Conservation (phyloP, 1,284 basidiomycete genomes). For the Phellopilus nigrolimitatus region DNA sequence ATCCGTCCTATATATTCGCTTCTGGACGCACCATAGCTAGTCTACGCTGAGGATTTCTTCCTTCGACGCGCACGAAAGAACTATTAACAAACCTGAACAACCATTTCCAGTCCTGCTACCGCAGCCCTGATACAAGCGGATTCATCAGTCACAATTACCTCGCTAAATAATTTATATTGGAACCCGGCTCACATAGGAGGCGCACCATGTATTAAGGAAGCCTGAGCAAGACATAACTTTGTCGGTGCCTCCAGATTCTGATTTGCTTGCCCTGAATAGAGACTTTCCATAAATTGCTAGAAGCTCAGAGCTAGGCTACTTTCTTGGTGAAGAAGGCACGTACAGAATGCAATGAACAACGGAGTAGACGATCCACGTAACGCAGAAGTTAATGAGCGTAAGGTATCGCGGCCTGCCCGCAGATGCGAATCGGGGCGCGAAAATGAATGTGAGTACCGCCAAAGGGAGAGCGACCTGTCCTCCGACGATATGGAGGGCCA, state of each 20-base stretch:
- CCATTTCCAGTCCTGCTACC: constrained; percentile 43
- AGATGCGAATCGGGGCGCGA: constrained; percentile 3
- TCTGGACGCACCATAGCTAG: constrained; percentile 22
- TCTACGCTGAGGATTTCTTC: constrained; percentile 38
- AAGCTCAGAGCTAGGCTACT: neutral
- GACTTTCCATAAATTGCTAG: constrained; percentile 26
- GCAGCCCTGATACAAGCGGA: constrained; percentile 35
- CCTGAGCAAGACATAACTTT: constrained; percentile 43
- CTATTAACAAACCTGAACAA: constrained; percentile 39
- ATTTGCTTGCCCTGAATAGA: constrained; percentile 32
- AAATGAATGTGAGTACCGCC: constrained; percentile 11
- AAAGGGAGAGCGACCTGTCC: constrained; percentile 20
- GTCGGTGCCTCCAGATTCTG: constrained; percentile 22
- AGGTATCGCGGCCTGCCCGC: constrained; percentile 29
- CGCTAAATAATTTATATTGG: constrained; percentile 1
- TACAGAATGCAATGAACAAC: constrained; percentile 46
- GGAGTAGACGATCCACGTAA: constrained; percentile 51
- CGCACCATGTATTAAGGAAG: constrained; percentile 47
- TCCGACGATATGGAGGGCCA: constrained; percentile 19
- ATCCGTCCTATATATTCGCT: constrained; percentile 16
- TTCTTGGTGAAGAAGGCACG: constrained; percentile 24
- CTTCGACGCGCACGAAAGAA: neutral
- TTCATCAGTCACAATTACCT: too few species aligned
- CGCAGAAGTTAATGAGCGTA: constrained; percentile 48
- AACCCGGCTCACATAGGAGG: constrained; percentile 45